These are phyloP conservation scores for Triticum aestivum DNA, from an alignment of 176 grass and related monocot genomes.

Conservation along the genomic window DNA sequence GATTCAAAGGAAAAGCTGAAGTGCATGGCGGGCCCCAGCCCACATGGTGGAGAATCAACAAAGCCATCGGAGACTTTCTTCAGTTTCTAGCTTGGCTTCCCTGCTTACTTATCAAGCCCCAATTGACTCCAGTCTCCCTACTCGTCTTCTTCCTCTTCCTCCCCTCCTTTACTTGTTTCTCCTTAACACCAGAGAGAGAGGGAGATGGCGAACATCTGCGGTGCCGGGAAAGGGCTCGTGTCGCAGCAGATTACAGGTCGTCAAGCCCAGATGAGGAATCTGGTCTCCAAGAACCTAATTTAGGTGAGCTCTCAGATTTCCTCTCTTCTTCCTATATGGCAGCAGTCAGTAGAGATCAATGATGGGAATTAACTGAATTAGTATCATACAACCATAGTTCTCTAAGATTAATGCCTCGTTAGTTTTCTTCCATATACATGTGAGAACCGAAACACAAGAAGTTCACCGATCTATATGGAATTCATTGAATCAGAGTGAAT, in stretches of 20 bases:
- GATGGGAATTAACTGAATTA: not conserved
- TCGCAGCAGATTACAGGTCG: conserved; percentile 25
- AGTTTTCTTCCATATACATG: not conserved
- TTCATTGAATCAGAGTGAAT: too few species aligned
- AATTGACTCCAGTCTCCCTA: too few species aligned
- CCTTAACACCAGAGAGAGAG: not conserved
- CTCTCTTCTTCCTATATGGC: not conserved
- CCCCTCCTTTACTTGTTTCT: not conserved
- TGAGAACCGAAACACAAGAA: too few species aligned
- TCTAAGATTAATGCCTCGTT: not conserved
- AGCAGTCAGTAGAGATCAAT: not conserved
- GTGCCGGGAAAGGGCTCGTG: conserved; percentile 24
- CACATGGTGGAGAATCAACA: too few species aligned
- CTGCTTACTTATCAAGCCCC: too few species aligned
- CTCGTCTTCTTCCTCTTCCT: not conserved
- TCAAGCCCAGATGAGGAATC: conserved; percentile 49
- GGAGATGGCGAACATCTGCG: conserved; percentile 60
- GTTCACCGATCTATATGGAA: too few species aligned
- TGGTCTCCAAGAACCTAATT: conserved; percentile 1
- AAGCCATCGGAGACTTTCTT: too few species aligned
- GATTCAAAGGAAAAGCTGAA: too few species aligned
- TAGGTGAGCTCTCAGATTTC: not conserved
- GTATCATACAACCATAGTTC: not conserved
- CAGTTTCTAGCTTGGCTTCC: too few species aligned
- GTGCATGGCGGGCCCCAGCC: too few species aligned